Evolutionary conservation across 2,329 filamentous ascomycete species (phyloP), one percentile per base, ranked within the genome.

Genomic region (Neofusicoccum parvum): DNA sequence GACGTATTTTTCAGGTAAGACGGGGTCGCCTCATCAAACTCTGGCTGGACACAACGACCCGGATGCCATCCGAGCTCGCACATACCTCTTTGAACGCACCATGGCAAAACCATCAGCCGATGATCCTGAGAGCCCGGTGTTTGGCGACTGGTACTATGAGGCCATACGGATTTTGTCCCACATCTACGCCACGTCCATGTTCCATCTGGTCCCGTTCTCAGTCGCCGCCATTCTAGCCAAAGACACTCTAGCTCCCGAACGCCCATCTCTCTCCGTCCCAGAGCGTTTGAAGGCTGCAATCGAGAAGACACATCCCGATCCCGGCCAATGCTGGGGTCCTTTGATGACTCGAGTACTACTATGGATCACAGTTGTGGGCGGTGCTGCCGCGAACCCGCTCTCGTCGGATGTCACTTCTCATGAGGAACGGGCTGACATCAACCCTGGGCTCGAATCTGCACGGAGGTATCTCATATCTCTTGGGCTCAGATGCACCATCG

Each of bases 401-500:
- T 37, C 54, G 6, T 59, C 41, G 15, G 23, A 59, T 4, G 39
- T 59, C 23, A 27, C 54, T 3, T 23, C 41, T 15, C 54, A 43
- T 4, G 39, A 59, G 4, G 39, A 32, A 14, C 34, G 54, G 14
- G 54, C 54, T 3, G n/a, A 59, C n/a, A 43, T 59, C 23, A 45
- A 34, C n/a, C 54, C 54, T 14, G 54, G 54, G 15, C 39, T 59
- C 23, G 54, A 59, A 14, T 43, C 54, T 15, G 39, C 54, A 3
- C 54, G 54, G 15, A n/a, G 54, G 34, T 59, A 59, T 23, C 54
- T 59, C 39, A 59, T 59, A n/a, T 59, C 54, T 12, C 54, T 59
- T 11, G 54, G 54, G 14, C 23, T 59, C 15, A 45, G 54, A 15
- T 32, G 39, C 39, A 59, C 54, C 27, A 59, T 59, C n/a, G 54